A percentile compares a stretch with the other conserved stretches of the same genome.
Evolutionary conservation across 2,329 filamentous ascomycete species (phyloP).

Genomic region (Epichloe gansuensis): DNA sequence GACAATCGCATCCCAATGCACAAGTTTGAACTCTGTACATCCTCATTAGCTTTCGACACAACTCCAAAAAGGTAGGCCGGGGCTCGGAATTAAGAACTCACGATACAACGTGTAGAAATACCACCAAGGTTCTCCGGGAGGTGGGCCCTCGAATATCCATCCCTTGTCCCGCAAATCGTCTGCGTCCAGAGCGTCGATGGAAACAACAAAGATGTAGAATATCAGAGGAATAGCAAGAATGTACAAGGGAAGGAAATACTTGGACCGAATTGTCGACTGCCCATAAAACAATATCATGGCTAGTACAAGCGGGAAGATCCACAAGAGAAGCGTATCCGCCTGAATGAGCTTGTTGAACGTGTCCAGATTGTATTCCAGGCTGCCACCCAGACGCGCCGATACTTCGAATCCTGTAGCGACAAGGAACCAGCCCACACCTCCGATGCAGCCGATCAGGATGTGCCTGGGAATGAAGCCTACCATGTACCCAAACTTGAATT

Average conservation of each 20-base stretch:
- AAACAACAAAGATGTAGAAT: conserved; percentile 67
- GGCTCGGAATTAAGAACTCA: conserved; percentile 29
- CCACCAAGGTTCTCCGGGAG: conserved; percentile 83
- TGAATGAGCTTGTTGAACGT: conserved; percentile 65
- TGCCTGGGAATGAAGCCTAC: conserved; percentile 95
- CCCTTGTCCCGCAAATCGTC: conserved; percentile 56
- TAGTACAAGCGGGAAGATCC: conserved; percentile 66
- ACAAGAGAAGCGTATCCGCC: conserved; percentile 64
- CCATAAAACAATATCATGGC: conserved; percentile 64
- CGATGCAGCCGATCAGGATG: conserved; percentile 93
- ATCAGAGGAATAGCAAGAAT: conserved; percentile 66
- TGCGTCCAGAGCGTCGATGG: conserved; percentile 54
- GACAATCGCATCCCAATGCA: conserved; percentile 73
- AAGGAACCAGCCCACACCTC: conserved; percentile 91
- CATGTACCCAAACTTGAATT: conserved; percentile 76
- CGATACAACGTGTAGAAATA: conserved; percentile 94
- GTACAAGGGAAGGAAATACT: conserved; percentile 75
- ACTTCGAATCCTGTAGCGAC: conserved; percentile 87
- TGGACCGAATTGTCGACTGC: conserved; percentile 64
- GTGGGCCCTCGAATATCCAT: conserved; percentile 86
- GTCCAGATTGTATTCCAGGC: conserved; percentile 64
- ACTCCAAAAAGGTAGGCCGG: background rate
- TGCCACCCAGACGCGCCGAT: conserved; percentile 75
- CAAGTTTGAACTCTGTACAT: conserved; percentile 56
- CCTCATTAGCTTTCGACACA: background rate